A percentile compares a stretch with the other conserved stretches of the same genome.
phyloP scores from a whole-genome alignment of 2,329 filamentous ascomycete species.

The Colletotrichum graminicola region DNA sequence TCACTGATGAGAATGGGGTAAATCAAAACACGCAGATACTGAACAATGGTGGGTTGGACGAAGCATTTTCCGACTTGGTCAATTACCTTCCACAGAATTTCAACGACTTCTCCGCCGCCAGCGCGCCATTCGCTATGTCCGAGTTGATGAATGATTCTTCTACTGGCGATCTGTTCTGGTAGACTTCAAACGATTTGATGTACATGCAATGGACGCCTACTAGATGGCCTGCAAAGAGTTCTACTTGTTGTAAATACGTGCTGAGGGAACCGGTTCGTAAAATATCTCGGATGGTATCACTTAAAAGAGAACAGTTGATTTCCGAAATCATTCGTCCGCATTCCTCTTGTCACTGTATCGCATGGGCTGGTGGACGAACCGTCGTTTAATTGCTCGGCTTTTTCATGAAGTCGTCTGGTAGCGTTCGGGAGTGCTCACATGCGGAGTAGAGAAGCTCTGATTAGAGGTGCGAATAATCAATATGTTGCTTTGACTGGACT shows the following conservation, averaged over 20 bases:
- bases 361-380: neutral
- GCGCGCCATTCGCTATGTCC: conserved; percentile 16
- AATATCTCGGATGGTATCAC: neutral
- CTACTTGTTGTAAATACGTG: too few species aligned
- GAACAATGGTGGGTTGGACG: conserved; percentile 1
- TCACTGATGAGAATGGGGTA: neutral
- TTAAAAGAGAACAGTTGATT: too few species aligned
- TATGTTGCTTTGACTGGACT: neutral
- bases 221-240: neutral
- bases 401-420: neutral
- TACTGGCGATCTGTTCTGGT: conserved; percentile 35
- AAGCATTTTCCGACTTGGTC: conserved; percentile 13
- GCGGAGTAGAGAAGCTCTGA: neutral
- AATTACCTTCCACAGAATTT: conserved; percentile 29
- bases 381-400: neutral
- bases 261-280: neutral
- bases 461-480: neutral
- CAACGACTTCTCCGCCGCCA: conserved; percentile 6
- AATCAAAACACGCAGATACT: neutral
- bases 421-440: too few species aligned
- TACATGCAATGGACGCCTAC: neutral
- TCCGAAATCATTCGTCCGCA: neutral
- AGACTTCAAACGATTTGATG: neutral
- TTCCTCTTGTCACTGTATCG: neutral
- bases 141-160: conserved; percentile 34